Conservation (phyloP, 306 rosid genomes). For the Quercus robur region DNA sequence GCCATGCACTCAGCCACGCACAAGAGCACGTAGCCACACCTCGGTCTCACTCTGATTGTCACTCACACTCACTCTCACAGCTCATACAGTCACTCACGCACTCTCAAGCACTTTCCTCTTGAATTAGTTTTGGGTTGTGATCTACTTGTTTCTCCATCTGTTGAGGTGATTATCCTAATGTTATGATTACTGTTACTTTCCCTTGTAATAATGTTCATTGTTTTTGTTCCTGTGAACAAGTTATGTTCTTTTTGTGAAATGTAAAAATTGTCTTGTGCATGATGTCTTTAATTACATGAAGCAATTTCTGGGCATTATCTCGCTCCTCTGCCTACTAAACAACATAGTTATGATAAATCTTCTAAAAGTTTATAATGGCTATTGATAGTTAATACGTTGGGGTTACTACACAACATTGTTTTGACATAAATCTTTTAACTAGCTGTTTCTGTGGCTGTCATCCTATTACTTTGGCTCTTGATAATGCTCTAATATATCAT, state of each 20-base stretch:
- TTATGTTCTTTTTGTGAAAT: background rate
- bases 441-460: too few species aligned
- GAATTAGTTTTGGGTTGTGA: conserved; percentile 75
- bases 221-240: background rate
- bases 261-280: background rate
- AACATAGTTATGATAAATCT: background rate
- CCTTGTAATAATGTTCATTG: background rate
- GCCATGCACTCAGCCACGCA: too few species aligned
- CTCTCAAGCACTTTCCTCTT: conserved; percentile 49
- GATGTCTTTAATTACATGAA: background rate
- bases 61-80: too few species aligned
- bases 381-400: too few species aligned
- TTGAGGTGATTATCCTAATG: conserved; percentile 44
- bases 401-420: too few species aligned
- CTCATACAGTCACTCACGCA: too few species aligned
- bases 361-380: too few species aligned
- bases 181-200: background rate
- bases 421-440: too few species aligned
- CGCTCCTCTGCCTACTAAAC: background rate
- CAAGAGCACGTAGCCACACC: too few species aligned
- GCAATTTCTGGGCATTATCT: background rate
- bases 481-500: background rate
- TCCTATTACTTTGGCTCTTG: too few species aligned
- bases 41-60: too few species aligned
- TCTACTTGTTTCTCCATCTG: conserved; percentile 58